Base-by-base conservation (phyloP, 2,329 filamentous ascomycete species). In the Beauveria australis region DNA sequence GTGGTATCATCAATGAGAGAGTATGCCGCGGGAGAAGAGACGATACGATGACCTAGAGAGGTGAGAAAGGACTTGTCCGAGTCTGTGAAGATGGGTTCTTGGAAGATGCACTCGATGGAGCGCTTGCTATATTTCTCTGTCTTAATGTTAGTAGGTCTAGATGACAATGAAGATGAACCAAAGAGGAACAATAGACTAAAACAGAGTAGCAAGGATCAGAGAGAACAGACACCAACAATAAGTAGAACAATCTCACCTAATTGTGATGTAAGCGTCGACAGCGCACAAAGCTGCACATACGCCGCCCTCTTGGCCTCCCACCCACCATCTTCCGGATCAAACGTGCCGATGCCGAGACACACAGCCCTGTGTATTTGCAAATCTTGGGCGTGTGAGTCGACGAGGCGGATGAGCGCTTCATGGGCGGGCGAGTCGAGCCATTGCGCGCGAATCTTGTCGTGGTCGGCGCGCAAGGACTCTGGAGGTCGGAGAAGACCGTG, bases 271-370 rank as follows among this genome's bases (percentile, higher is more conserved):
- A 86, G 73, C 47, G 71, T 65, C 19, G 79, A 65, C 64, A 86
- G 83, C 1, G 80, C 82, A 28, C 76, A 75, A 1, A 84, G 74
- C 67, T 87, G 83, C 46, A 80, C 66, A 63, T 80, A 80, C 1
- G 80, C 75, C 3, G 74, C 74, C 53, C 77, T 71, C 63, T 76
- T 77, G 2, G 73, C 72, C n/a, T 77, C 75, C 72, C 74, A 78
- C 0, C 73, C 75, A 1, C 74, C 77, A 49, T 80, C 76, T 3
- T 71, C 69, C 2, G 80, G 79, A 55, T 84, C 80, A 62, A 84
- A 84, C 0, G 80, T 76, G 2, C 83, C 83, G 2, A 81, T 70
- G 0, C 83, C 83, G 5, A 86, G 74, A 62, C 82, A 84, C 6
- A 85, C 66, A 1, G 81, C 83, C 18, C 69, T 72, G 1, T 68